Percentiles rank a stretch among this genome's conserved stretches.
phyloP scores from a whole-genome alignment of 2,329 filamentous ascomycete species.

The Fusarium caatingaense region DNA sequence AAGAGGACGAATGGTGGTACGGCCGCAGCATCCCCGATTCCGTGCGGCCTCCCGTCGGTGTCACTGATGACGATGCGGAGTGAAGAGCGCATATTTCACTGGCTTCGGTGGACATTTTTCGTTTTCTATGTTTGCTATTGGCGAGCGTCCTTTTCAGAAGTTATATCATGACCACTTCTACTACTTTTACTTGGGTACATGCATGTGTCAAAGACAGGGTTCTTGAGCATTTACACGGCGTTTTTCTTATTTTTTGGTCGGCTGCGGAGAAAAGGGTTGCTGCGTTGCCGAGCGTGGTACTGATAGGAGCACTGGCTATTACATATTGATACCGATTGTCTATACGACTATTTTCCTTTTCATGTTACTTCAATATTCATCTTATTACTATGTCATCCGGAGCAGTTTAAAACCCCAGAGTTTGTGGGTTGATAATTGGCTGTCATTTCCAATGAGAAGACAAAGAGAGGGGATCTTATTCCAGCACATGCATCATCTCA shows the following conservation, averaged over 20 bases:
- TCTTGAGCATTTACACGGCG: slow-evolving; percentile 49
- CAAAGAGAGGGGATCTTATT: slow-evolving; percentile 6
- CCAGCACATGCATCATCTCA: slow-evolving; percentile 15
- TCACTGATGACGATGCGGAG: slow-evolving; percentile 64
- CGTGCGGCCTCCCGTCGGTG: slow-evolving; percentile 62
- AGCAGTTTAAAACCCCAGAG: not conserved
- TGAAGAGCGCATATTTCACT: slow-evolving; percentile 37
- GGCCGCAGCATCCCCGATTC: slow-evolving; percentile 65
- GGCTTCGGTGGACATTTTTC: slow-evolving; percentile 18
- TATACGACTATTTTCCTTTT: slow-evolving; percentile 31
- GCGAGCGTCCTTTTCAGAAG: slow-evolving; percentile 26
- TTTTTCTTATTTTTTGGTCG: slow-evolving; percentile 30
- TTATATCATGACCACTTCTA: slow-evolving; percentile 26
- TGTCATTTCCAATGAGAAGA: slow-evolving; percentile 6
- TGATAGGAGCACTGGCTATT: slow-evolving; percentile 31
- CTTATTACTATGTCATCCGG: slow-evolving; percentile 3
- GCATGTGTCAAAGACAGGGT: slow-evolving; percentile 42
- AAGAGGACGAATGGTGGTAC: slow-evolving; percentile 73
- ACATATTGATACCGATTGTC: slow-evolving; percentile 44
- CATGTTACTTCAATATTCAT: slow-evolving; percentile 1
- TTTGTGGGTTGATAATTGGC: not conserved
- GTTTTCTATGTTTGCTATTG: slow-evolving; percentile 30
- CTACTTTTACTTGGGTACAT: slow-evolving; percentile 33
- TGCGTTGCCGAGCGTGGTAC: slow-evolving; percentile 32
- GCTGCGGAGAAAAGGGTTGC: slow-evolving; percentile 37